Evolutionary conservation across 106 monocot genomes (phyloP).

Genomic region (Xerophyta viscosa): DNA sequence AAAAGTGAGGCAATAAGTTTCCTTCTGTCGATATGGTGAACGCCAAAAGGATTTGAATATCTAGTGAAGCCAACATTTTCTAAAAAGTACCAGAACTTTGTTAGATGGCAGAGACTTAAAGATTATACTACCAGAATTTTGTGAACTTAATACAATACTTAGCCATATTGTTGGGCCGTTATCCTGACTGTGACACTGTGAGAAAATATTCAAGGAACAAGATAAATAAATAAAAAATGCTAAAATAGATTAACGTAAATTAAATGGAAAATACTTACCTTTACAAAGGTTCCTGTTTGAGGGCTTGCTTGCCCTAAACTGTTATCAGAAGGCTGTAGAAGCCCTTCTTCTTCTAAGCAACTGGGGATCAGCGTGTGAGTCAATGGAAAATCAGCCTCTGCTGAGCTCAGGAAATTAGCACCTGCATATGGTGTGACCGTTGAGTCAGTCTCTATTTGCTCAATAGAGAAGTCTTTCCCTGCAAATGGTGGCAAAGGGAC

Average conservation of each 20-base stretch:
- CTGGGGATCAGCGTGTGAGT: conserved; percentile 30
- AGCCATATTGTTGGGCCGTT: too few species aligned
- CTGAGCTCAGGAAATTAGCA: conserved; percentile 25
- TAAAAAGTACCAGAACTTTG: too few species aligned
- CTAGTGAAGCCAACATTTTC: too few species aligned
- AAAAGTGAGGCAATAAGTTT: too few species aligned
- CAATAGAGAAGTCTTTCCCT: conserved; percentile 28
- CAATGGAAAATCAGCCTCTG: conserved; percentile 34
- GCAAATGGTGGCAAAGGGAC: conserved; percentile 31
- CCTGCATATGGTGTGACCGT: conserved; percentile 28
- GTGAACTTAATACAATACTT: too few species aligned
- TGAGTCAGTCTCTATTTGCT: conserved; percentile 33
- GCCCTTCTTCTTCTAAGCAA: conserved; percentile 40
- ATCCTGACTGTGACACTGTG: too few species aligned
- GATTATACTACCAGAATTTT: too few species aligned
- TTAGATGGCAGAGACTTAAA: too few species aligned
- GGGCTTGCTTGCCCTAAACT: conserved; percentile 23
- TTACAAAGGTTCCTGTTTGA: conserved; percentile 44
- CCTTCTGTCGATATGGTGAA: too few species aligned
- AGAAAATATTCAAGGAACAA: too few species aligned
- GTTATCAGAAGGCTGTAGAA: conserved; percentile 26
- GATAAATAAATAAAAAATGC: too few species aligned
- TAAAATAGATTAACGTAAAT: neutral
- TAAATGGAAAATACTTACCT: conserved; percentile 26
- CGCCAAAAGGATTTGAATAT: too few species aligned